phyloP scores from a whole-genome alignment of 805 yeast species.

The Teunomyces kruisii region DNA sequence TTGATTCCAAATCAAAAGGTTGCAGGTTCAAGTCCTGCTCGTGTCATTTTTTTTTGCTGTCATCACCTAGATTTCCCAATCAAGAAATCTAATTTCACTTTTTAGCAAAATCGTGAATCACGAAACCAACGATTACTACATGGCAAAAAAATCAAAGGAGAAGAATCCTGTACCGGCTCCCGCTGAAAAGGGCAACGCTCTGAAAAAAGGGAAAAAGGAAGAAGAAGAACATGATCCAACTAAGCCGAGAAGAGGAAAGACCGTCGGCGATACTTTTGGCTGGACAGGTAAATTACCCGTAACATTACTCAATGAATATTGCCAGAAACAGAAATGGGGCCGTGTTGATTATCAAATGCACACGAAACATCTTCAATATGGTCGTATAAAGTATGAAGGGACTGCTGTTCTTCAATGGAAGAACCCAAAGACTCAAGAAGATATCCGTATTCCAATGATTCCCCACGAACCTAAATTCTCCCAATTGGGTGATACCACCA shows the following conservation, averaged over 20 bases:
- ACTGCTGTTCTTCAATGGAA: slow-evolving; percentile 64
- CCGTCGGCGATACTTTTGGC: slow-evolving; percentile 58
- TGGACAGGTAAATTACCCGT: slow-evolving; percentile 97
- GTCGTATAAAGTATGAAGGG: slow-evolving; percentile 33
- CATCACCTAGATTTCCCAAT: not conserved
- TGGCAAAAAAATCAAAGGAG: slow-evolving; percentile 10
- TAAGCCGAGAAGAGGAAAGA: slow-evolving; percentile 41
- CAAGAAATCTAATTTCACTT: not conserved
- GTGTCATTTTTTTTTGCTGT: slow-evolving; percentile 45
- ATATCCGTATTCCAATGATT: slow-evolving; percentile 55
- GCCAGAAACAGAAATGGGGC: slow-evolving; percentile 88
- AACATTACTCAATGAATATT: slow-evolving; percentile 78
- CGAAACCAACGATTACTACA: not conserved
- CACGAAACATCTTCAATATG: slow-evolving; percentile 20
- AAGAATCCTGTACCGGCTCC: slow-evolving; percentile 3
- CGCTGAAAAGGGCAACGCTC: slow-evolving; percentile 4
- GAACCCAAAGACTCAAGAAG: slow-evolving; percentile 79
- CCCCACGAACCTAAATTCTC: slow-evolving; percentile 55
- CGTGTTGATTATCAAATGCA: slow-evolving; percentile 75
- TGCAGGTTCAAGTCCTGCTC: slow-evolving; percentile 89
- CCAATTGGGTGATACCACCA: slow-evolving; percentile 55
- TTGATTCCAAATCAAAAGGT: slow-evolving; percentile 81
- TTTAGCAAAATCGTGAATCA: not conserved
- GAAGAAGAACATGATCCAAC: slow-evolving; percentile 3
- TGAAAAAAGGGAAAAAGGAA: slow-evolving; percentile 7